Evolutionary conservation across 2,329 filamentous ascomycete species (phyloP), one percentile per base, ranked within the genome.

Genomic region (Xylaria sp.): DNA sequence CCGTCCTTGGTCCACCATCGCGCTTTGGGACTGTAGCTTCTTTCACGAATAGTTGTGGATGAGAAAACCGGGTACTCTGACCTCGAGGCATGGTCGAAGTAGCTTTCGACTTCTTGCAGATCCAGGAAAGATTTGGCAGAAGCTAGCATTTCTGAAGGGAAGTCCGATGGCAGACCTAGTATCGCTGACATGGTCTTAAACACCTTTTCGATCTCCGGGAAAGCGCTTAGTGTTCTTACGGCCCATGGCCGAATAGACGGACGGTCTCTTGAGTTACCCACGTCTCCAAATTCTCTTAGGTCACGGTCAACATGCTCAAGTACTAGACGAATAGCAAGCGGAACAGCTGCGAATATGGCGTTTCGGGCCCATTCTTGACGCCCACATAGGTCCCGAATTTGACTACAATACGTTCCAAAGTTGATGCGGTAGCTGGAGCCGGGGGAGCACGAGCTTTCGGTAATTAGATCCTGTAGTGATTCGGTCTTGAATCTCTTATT

Each of bases 341-440:
- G 63, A 54, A 65, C 38, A 33, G 56, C 48, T 9, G 56, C 63
- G 26, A 65, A 20, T 6, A 59, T 11, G 26, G 63, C 63, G 2
- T 65, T 58, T 54, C 20, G 28, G 2, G n/a, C 28, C 51, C 17
- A 63, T 42, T 59, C 31, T 7, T 60, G 13, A 4, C 13, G 4
- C 6, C 17, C 33, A 4, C 7, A 44, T 6, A 6, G 13, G 15
- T 33, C 57, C 11, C 6, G 26, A 15, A 65, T 33, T 33, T 53
- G 23, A 17, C n/a, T 17, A 20, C 48, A 20, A 4, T 17, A 65
- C 6, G 36, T 36, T 36, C 13, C 42, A 2, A 59, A 36, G 4
- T n/a, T 4, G 17, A 65, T 36, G 11, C 26, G 31, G 17, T 46
- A 59, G 11, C 7, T 36, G 11, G 5, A 2, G 5, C 5, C 17